Percentiles rank a stretch among this genome's conserved stretches.
Evolutionary conservation across 768 basidiomycete genomes (phyloP).

Genomic region (Cubamyces lactineus): DNA sequence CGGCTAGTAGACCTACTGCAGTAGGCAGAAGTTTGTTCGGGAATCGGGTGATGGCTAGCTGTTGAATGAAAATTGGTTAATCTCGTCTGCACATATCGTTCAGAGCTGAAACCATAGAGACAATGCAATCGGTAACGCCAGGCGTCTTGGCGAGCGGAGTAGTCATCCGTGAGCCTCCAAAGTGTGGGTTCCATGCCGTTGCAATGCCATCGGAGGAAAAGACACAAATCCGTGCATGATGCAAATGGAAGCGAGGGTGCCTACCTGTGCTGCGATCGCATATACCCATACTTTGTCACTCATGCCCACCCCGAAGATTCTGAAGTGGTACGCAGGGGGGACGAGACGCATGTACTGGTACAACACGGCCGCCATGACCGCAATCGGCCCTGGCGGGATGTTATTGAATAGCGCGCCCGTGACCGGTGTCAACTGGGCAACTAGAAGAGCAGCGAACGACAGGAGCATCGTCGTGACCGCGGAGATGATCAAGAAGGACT

Average conservation of each 20-base stretch:
- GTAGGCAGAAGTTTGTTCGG: slow-evolving; percentile 69
- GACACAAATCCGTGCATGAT: background rate
- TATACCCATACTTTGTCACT: slow-evolving; percentile 80
- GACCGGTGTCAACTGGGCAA: slow-evolving; percentile 49
- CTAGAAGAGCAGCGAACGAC: slow-evolving; percentile 65
- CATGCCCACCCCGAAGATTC: slow-evolving; percentile 71
- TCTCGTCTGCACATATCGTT: background rate
- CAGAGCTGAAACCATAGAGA: background rate
- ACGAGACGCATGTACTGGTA: slow-evolving; percentile 84
- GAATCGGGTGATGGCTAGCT: slow-evolving; percentile 72
- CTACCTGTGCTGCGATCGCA: slow-evolving; percentile 71
- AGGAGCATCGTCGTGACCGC: slow-evolving; percentile 65
- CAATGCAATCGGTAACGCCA: background rate
- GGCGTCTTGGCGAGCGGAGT: background rate
- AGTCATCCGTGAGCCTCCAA: background rate
- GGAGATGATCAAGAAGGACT: slow-evolving; percentile 53
- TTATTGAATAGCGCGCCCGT: slow-evolving; percentile 65
- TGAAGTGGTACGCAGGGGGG: slow-evolving; percentile 75
- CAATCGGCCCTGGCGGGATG: slow-evolving; percentile 76
- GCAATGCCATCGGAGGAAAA: background rate
- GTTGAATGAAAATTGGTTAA: background rate
- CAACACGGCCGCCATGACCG: slow-evolving; percentile 75
- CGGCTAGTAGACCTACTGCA: slow-evolving; percentile 65
- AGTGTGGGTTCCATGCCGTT: background rate
- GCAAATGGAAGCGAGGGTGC: slow-evolving; percentile 22